phyloP scores from a whole-genome alignment of 495 filamentous ascomycete genomes.

The Paragyromitra xinjiangensis region DNA sequence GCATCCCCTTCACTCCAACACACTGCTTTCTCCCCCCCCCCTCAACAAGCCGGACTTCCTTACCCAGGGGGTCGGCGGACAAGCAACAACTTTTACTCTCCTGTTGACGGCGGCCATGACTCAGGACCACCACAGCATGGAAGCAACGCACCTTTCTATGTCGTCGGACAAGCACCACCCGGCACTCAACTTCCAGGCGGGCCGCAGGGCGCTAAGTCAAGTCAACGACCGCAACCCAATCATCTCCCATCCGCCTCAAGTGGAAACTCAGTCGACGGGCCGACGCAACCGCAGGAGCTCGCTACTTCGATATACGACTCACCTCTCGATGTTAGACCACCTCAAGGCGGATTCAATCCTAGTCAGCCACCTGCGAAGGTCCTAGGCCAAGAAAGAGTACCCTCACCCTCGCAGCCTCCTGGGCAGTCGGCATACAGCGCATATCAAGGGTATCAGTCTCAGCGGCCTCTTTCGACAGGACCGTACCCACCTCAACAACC shows the following conservation, averaged over 20 bases:
- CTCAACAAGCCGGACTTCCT: constrained; percentile 49
- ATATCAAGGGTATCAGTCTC: constrained; percentile 46
- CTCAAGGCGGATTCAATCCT: constrained; percentile 43
- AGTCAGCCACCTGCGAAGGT: constrained; percentile 15
- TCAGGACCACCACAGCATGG: constrained; percentile 38
- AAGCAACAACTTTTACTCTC: constrained; percentile 52
- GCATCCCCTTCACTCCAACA: constrained; percentile 58
- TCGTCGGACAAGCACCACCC: constrained; percentile 55
- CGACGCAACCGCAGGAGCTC: constrained; percentile 79
- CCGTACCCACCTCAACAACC: constrained; percentile 12
- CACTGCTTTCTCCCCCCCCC: constrained; percentile 60
- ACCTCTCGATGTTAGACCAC: constrained; percentile 69
- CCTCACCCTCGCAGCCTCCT: constrained; percentile 31
- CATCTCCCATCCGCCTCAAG: constrained; percentile 60
- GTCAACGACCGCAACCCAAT: constrained; percentile 58
- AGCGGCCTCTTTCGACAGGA: constrained; percentile 34
- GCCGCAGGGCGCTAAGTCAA: constrained; percentile 59
- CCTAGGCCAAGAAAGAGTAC: constrained; percentile 31
- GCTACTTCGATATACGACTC: constrained; percentile 86
- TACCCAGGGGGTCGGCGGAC: constrained; percentile 48
- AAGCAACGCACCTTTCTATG: constrained; percentile 52
- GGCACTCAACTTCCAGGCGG: constrained; percentile 55
- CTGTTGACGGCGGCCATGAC: constrained; percentile 43
- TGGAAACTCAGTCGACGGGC: constrained; percentile 71
- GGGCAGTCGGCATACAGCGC: constrained; percentile 37